These are phyloP conservation scores for Euptelea pleiosperma DNA, from an alignment of 164 flowering plant species.

Conservation along the genomic window DNA sequence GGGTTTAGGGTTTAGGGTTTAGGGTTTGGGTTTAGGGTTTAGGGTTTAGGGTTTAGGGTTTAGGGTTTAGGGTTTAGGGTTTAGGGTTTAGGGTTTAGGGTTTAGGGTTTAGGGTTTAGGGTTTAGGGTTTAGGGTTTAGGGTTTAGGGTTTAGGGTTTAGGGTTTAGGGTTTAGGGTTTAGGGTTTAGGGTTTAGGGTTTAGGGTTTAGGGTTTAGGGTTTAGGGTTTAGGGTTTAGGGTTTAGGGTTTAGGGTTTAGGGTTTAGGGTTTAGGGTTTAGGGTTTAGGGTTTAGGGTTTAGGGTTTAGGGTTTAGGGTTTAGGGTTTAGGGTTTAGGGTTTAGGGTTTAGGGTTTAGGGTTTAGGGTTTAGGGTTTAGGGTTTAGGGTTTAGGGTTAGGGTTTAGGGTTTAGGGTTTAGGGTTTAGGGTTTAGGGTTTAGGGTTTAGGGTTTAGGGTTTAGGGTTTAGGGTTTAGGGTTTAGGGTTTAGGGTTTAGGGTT, in stretches of 20 bases:
- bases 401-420: neutral
- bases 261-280: slow-evolving; percentile 14
- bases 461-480: slow-evolving; percentile 3
- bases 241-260: slow-evolving; percentile 6
- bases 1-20: slow-evolving; percentile 18
- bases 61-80: slow-evolving; percentile 19
- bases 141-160: slow-evolving; percentile 9
- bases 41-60: slow-evolving; percentile 17
- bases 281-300: slow-evolving; percentile 15
- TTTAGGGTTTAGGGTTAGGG: slow-evolving; percentile 10
- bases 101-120: slow-evolving; percentile 16
- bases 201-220: neutral
- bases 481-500: slow-evolving; percentile 1
- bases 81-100: slow-evolving; percentile 22
- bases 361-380: slow-evolving; percentile 8
- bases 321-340: slow-evolving; percentile 15
- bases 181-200: slow-evolving; percentile 10
- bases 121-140: slow-evolving; percentile 18
- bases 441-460: slow-evolving; percentile 1
- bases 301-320: slow-evolving; percentile 14
- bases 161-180: slow-evolving; percentile 7
- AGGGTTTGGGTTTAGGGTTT: slow-evolving; percentile 19
- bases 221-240: slow-evolving; percentile 2
- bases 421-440: slow-evolving; percentile 3
- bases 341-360: slow-evolving; percentile 13